Evolutionary conservation across 1,139 yeast species (phyloP).

Genomic region (Yamadazyma kanchanaburiensis): DNA sequence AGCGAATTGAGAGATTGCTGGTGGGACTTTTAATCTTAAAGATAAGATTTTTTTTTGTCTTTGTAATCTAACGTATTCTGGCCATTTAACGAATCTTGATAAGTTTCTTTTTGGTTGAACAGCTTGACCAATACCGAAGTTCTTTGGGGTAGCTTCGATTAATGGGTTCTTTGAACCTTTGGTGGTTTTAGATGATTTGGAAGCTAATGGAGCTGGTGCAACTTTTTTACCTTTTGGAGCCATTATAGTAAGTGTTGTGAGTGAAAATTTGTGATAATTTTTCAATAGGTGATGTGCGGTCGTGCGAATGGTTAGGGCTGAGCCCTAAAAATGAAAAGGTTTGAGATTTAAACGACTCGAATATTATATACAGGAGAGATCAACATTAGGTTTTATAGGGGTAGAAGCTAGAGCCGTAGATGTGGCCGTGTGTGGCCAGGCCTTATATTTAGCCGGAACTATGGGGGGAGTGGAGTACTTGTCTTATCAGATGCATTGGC

Average conservation of each 20-base stretch:
- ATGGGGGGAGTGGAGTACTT: too few species aligned
- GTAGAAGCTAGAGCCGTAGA: too few species aligned
- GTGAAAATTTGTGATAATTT: conserved; percentile 8
- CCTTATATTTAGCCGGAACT: too few species aligned
- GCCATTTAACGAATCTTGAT: conserved; percentile 94
- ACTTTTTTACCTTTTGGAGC: conserved; percentile 54
- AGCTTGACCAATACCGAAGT: conserved; percentile 42
- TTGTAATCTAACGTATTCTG: conserved; percentile 83
- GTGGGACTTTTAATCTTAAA: conserved; percentile 97
- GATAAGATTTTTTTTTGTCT: conserved; percentile 96
- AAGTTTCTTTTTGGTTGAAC: conserved; percentile 49
- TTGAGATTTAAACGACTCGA: too few species aligned
- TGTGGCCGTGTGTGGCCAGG: too few species aligned
- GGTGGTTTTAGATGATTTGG: conserved; percentile 30
- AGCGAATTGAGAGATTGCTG: conserved; percentile 95
- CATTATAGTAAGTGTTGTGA: conserved; percentile 26
- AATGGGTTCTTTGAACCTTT: conserved; percentile 33
- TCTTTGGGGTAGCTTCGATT: conserved; percentile 38
- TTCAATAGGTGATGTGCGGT: conserved; percentile 1
- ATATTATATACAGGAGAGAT: too few species aligned
- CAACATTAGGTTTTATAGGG: too few species aligned
- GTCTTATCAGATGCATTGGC: too few species aligned
- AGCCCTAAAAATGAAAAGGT: too few species aligned
- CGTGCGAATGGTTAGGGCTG: too few species aligned
- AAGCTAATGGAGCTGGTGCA: conserved; percentile 50